phyloP scores from a whole-genome alignment of 2,329 filamentous ascomycete genomes.

The Clarireedia homoeocarpa region DNA sequence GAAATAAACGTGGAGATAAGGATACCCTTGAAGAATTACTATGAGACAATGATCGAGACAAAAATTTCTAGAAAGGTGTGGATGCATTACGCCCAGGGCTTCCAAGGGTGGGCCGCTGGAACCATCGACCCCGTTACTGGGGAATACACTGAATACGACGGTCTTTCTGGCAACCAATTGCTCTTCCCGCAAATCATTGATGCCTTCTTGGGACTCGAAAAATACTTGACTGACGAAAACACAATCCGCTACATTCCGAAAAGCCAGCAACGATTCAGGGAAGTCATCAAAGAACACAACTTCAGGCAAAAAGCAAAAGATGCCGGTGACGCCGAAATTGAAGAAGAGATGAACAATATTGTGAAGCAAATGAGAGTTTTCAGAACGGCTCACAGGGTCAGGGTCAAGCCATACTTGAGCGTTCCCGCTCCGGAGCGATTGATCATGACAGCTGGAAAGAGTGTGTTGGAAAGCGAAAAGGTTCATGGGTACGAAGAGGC shows the following conservation, averaged over 20 bases:
- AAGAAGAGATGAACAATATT: constrained; percentile 24
- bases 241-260: constrained; percentile 7
- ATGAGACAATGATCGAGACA: constrained; percentile 25
- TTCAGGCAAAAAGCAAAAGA: not conserved
- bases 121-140: constrained; percentile 18
- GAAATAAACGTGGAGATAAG: constrained; percentile 16
- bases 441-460: constrained; percentile 32
- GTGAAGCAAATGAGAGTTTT: constrained; percentile 30
- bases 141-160: constrained; percentile 28
- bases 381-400: constrained; percentile 26
- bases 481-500: constrained; percentile 2
- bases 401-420: constrained; percentile 26
- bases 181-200: constrained; percentile 31
- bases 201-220: constrained; percentile 30
- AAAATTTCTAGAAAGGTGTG: constrained; percentile 27
- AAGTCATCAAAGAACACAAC: constrained; percentile 1
- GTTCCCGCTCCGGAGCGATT: constrained; percentile 29
- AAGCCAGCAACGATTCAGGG: constrained; percentile 1
- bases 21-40: constrained; percentile 23
- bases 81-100: constrained; percentile 31
- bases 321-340: constrained; percentile 20
- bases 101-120: constrained; percentile 32
- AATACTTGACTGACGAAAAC: constrained; percentile 24
- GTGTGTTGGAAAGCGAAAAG: constrained; percentile 4
- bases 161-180: constrained; percentile 31